Base-by-base conservation (phyloP, 495 filamentous ascomycete genomes). In the Choiromyces venosus region DNA sequence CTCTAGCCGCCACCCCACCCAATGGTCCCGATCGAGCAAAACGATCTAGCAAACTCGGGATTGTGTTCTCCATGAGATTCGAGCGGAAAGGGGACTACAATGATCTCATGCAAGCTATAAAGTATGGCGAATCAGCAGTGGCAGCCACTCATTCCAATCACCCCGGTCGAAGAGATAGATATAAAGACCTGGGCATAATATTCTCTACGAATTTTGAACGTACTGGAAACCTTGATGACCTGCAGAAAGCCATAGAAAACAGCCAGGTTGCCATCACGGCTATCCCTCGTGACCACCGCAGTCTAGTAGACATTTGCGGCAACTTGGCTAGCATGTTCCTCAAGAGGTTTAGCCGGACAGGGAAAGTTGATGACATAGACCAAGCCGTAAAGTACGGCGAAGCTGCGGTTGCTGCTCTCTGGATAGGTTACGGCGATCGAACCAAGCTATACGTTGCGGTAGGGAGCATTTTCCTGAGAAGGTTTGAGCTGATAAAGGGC, bases 61-160 rank as follows among this genome's bases (percentile, higher is more conserved):
- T n/a, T n/a, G n/a, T n/a, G n/a, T n/a, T n/a, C n/a, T n/a, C n/a
- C n/a, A n/a, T n/a, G n/a, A n/a, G n/a, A n/a, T n/a, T n/a, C n/a
- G n/a, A n/a, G n/a, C n/a, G n/a, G n/a, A n/a, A n/a, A n/a, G n/a
- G n/a, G n/a, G n/a, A n/a, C n/a, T n/a, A n/a, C 12, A 38, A 70
- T 5, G 19, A 25, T 18, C 39, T 74, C 29, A 36, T 67, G 69
- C 19, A 74, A 16, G 73, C 73, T 3, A 72, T 74, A 40, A 42
- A 37, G 12, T 39, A 73, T 21, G 33, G 33, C 14, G 44, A 74
- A 67, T 35, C 52, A 29, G 42, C 66, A 65, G 25, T 70, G n/a
- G n/a, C 68, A 35, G 68, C 40, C 29, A 52, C 40, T 42, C 68
- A 21, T n/a, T 33, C 25, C 10, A 44, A 35, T 12, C 52, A 70